phyloP scores from a whole-genome alignment of 169 alveolate genomes.

The Plasmodium relictum region DNA sequence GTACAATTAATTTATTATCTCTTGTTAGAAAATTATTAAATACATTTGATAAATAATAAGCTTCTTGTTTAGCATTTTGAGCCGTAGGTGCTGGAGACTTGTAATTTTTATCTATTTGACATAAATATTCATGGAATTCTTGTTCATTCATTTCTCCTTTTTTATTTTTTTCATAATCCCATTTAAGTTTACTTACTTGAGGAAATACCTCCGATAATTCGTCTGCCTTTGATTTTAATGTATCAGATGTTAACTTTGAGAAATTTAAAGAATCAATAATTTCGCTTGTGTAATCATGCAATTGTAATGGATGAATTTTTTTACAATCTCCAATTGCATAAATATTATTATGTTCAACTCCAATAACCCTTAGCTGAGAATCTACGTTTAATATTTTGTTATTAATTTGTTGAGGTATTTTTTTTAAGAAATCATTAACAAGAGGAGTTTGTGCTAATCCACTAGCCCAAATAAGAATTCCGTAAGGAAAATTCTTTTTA shows the following conservation, averaged over 20 bases:
- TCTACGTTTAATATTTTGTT: constrained; percentile 81
- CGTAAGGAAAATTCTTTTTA: constrained; percentile 78
- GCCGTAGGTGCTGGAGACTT: constrained; percentile 86
- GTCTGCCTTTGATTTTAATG: constrained; percentile 34
- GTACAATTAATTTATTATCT: background rate
- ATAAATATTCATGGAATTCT: constrained; percentile 75
- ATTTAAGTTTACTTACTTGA: constrained; percentile 76
- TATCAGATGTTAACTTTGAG: constrained; percentile 41
- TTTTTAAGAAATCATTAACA: constrained; percentile 62
- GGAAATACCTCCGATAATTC: constrained; percentile 78
- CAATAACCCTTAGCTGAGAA: constrained; percentile 79
- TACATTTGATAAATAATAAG: constrained; percentile 77
- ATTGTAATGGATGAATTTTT: constrained; percentile 77
- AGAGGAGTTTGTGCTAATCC: constrained; percentile 78
- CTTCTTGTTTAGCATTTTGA: constrained; percentile 88
- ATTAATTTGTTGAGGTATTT: constrained; percentile 80
- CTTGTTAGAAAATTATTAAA: constrained; percentile 72
- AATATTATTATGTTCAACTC: constrained; percentile 65
- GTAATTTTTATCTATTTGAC: constrained; percentile 78
- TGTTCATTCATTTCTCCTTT: constrained; percentile 62
- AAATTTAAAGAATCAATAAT: constrained; percentile 39
- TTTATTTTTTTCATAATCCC: constrained; percentile 77
- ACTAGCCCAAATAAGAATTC: constrained; percentile 87
- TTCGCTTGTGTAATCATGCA: constrained; percentile 74
- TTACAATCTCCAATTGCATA: constrained; percentile 86